Conservation (phyloP, 495 filamentous ascomycete species). For the Penicillium longicatenatum region DNA sequence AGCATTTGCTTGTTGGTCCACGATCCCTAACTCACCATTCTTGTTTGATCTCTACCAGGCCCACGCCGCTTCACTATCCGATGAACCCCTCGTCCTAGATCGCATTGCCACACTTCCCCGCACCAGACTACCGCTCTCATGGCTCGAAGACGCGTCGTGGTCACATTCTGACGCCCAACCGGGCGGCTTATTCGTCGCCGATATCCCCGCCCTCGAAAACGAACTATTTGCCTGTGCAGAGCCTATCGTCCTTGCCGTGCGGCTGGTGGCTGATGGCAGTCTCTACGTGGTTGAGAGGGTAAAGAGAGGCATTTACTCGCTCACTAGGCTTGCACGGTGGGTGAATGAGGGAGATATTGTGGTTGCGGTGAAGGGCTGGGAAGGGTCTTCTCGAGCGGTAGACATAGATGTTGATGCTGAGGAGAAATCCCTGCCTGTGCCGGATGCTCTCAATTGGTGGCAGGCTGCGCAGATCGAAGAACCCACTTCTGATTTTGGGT, state of each 20-base stretch:
- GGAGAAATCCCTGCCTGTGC: slow-evolving; percentile 20
- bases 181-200: slow-evolving; percentile 57
- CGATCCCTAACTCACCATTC: background rate
- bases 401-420: slow-evolving; percentile 38
- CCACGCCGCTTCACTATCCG: slow-evolving; percentile 55
- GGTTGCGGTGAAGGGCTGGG: slow-evolving; percentile 43
- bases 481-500: slow-evolving; percentile 24
- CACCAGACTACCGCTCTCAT: slow-evolving; percentile 58
- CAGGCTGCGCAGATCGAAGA: slow-evolving; percentile 41
- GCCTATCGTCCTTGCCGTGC: slow-evolving; percentile 63
- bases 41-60: slow-evolving; percentile 42
- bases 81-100: slow-evolving; percentile 60
- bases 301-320: slow-evolving; percentile 62
- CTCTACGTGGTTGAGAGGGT: slow-evolving; percentile 77
- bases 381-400: slow-evolving; percentile 30
- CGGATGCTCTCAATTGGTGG: slow-evolving; percentile 38
- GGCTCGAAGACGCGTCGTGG: slow-evolving; percentile 57
- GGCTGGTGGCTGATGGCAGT: slow-evolving; percentile 56
- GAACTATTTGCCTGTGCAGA: slow-evolving; percentile 39
- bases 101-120: slow-evolving; percentile 64
- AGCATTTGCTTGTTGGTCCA: background rate
- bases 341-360: slow-evolving; percentile 48
- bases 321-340: slow-evolving; percentile 70
- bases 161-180: slow-evolving; percentile 54
- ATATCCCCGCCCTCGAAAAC: slow-evolving; percentile 62